phyloP scores from a whole-genome alignment of 345 rosid species.

The Eutrema yunnanense region DNA sequence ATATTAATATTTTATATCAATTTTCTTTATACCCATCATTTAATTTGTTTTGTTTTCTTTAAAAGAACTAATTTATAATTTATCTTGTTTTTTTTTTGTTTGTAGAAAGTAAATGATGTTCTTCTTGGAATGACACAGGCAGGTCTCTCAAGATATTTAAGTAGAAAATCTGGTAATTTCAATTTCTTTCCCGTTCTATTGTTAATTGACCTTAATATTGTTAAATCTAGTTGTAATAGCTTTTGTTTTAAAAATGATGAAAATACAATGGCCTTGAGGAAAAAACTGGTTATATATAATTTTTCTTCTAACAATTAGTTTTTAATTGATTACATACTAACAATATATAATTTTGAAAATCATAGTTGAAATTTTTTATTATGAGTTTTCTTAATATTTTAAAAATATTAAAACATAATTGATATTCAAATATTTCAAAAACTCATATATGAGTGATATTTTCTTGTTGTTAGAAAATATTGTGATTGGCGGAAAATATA shows the following conservation, averaged over 20 bases:
- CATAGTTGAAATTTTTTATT: no score
- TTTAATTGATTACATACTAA: no score
- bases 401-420: no score
- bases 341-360: no score
- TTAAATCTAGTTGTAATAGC: not conserved
- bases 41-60: not conserved
- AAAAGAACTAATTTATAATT: not conserved
- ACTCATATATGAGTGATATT: no score
- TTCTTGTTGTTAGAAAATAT: no score
- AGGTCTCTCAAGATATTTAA: slow-evolving; percentile 47
- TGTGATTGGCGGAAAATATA: no score
- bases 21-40: not conserved
- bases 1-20: no score
- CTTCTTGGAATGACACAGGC: slow-evolving; percentile 51
- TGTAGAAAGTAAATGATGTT: slow-evolving; percentile 64
- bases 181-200: not conserved
- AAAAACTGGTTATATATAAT: no score
- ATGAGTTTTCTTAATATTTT: no score
- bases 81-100: not conserved
- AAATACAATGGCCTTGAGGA: not conserved
- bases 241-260: not conserved
- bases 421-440: no score
- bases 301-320: no score
- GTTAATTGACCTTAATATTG: not conserved
- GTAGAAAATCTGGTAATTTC: slow-evolving; percentile 39